A percentile compares a stretch with the other conserved stretches of the same genome.
Evolutionary conservation across 1,284 basidiomycete genomes (phyloP).

Genomic region (Pseudozyma flocculosa): DNA sequence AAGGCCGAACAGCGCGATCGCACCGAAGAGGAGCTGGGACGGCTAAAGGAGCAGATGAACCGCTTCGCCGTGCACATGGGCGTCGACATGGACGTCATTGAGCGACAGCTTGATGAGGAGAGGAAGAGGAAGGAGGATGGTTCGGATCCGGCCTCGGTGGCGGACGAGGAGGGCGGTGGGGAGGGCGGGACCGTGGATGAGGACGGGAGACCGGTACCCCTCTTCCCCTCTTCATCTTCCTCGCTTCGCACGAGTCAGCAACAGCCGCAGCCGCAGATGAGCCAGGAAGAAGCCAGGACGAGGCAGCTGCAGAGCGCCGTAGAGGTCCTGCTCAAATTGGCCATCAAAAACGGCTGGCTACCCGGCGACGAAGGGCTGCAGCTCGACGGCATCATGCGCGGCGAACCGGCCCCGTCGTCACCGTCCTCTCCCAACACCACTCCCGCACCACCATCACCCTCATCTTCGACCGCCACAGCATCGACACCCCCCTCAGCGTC

Average conservation of each 20-base stretch:
- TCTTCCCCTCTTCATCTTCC: constrained; percentile 12
- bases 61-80: constrained; percentile 30
- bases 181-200: neutral
- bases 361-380: constrained; percentile 41
- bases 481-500: neutral
- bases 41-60: constrained; percentile 31
- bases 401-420: neutral
- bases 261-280: constrained; percentile 1
- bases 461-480: neutral
- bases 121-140: neutral
- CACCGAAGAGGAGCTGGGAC: constrained; percentile 42
- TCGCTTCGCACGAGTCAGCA: too few species aligned
- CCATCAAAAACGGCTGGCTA: constrained; percentile 41
- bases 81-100: constrained; percentile 22
- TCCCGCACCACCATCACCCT: neutral
- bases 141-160: neutral
- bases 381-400: constrained; percentile 35
- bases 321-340: constrained; percentile 38
- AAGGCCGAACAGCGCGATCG: constrained; percentile 47
- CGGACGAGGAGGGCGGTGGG: neutral
- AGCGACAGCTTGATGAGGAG: neutral
- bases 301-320: constrained; percentile 37
- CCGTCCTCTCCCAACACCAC: too few species aligned
- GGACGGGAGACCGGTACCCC: neutral
- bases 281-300: constrained; percentile 25